These are phyloP conservation scores for Neofusicoccum kwambonambiense DNA, from an alignment of 2,329 filamentous ascomycete genomes.

Conservation along the genomic window DNA sequence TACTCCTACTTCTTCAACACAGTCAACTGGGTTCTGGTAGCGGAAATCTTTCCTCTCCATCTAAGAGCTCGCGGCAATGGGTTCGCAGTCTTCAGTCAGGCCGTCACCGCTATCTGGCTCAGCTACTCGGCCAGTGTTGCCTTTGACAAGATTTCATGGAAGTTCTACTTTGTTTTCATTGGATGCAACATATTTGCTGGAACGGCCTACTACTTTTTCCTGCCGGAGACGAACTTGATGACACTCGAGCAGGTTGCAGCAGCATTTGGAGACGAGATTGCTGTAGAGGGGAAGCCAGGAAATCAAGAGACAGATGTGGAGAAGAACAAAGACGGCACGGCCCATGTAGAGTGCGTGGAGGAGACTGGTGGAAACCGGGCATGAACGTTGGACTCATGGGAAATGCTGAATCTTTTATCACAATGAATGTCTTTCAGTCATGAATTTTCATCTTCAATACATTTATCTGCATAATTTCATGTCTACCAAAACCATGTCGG, in stretches of 20 bases:
- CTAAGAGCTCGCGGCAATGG: slow-evolving; percentile 32
- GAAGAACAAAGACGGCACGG: too few species aligned
- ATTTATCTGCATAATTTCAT: too few species aligned
- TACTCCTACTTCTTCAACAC: slow-evolving; percentile 43
- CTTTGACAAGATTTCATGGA: slow-evolving; percentile 38
- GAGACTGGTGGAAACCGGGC: too few species aligned
- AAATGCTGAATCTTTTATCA: too few species aligned
- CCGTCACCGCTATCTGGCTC: slow-evolving; percentile 20
- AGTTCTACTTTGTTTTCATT: slow-evolving; percentile 43
- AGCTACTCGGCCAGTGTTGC: slow-evolving; percentile 35
- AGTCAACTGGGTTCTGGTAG: slow-evolving; percentile 35
- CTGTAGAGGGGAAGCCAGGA: too few species aligned
- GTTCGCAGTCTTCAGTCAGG: slow-evolving; percentile 33
- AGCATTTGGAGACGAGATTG: slow-evolving; percentile 31
- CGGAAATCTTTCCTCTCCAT: slow-evolving; percentile 35
- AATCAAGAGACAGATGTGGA: too few species aligned
- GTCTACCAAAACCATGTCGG: too few species aligned
- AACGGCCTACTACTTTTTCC: slow-evolving; percentile 34
- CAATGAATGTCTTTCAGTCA: too few species aligned
- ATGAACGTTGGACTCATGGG: too few species aligned
- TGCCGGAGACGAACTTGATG: slow-evolving; percentile 37
- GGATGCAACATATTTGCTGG: slow-evolving; percentile 28
- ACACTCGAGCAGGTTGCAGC: slow-evolving; percentile 36
- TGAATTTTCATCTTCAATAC: too few species aligned
- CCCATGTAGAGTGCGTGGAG: too few species aligned